These are phyloP conservation scores for Microstegium vimineum DNA, from an alignment of 176 grass and related monocot species.

Conservation along the genomic window DNA sequence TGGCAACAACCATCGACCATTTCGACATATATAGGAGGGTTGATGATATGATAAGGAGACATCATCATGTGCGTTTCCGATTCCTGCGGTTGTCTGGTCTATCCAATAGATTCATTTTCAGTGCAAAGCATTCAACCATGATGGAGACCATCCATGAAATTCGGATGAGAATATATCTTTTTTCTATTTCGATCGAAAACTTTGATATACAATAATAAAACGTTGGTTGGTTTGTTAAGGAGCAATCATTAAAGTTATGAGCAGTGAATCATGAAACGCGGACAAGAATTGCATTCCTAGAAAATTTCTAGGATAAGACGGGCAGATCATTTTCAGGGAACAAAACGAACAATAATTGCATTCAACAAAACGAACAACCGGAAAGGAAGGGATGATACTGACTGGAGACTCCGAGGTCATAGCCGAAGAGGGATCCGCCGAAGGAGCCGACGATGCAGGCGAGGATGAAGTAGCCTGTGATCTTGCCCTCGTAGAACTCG, in stretches of 20 bases:
- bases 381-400: neutral
- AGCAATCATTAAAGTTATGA: neutral
- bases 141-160: constrained; percentile 1
- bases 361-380: neutral
- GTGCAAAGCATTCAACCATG: neutral
- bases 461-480: constrained; percentile 84
- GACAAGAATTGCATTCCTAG: neutral
- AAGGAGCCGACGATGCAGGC: constrained; percentile 92
- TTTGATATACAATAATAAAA: neutral
- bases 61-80: neutral
- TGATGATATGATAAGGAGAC: neutral
- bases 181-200: neutral
- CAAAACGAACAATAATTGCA: neutral
- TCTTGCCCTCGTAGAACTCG: constrained; percentile 70
- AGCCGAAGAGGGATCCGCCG: constrained; percentile 97
- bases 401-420: constrained; percentile 97
- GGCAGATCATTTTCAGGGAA: neutral
- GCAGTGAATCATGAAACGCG: neutral
- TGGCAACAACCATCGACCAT: too few species aligned
- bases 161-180: neutral
- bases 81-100: neutral
- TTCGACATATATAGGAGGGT: too few species aligned
- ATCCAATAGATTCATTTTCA: neutral
- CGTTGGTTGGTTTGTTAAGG: neutral
- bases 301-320: neutral